Evolutionary conservation across 2,329 filamentous ascomycete genomes (phyloP).

Genomic region (Escovopsis sp.): DNA sequence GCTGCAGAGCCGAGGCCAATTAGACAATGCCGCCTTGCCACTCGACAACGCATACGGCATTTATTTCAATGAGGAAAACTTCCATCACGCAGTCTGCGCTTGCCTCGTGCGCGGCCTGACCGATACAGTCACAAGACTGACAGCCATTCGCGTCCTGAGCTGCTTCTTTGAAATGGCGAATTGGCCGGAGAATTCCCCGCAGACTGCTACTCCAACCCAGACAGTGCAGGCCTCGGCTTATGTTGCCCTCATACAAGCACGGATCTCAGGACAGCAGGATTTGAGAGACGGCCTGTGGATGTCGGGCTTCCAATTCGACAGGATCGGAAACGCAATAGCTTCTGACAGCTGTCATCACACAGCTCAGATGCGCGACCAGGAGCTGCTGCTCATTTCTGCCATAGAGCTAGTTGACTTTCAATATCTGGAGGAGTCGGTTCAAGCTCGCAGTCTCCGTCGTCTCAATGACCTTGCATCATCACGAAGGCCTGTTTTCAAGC

Average conservation of each 20-base stretch:
- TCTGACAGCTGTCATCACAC: conserved; percentile 18
- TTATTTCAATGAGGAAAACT: conserved; percentile 47
- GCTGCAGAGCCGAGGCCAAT: conserved; percentile 42
- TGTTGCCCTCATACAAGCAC: conserved; percentile 42
- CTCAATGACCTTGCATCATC: conserved; percentile 40
- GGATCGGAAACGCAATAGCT: conserved; percentile 14
- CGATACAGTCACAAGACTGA: conserved; percentile 43
- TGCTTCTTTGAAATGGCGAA: conserved; percentile 37
- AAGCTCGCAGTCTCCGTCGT: conserved; percentile 44
- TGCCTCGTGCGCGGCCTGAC: conserved; percentile 50
- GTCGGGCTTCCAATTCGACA: conserved; percentile 34
- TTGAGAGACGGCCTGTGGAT: conserved; percentile 49
- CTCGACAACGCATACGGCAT: conserved; percentile 53
- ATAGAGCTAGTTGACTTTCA: conserved; percentile 54
- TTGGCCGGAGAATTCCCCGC: conserved; percentile 5
- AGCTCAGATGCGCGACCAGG: conserved; percentile 40
- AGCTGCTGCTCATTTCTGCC: conserved; percentile 46
- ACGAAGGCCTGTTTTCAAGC: conserved; percentile 40
- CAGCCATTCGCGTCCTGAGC: conserved; percentile 44
- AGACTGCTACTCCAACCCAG: conserved; percentile 5
- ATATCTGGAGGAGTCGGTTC: conserved; percentile 46
- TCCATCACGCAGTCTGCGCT: conserved; percentile 52
- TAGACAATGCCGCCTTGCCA: conserved; percentile 47
- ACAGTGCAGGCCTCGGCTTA: conserved; percentile 36
- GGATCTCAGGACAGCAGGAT: conserved; percentile 42